Conservation (phyloP, 2,329 filamentous ascomycete species). For the Periconia sp. region DNA sequence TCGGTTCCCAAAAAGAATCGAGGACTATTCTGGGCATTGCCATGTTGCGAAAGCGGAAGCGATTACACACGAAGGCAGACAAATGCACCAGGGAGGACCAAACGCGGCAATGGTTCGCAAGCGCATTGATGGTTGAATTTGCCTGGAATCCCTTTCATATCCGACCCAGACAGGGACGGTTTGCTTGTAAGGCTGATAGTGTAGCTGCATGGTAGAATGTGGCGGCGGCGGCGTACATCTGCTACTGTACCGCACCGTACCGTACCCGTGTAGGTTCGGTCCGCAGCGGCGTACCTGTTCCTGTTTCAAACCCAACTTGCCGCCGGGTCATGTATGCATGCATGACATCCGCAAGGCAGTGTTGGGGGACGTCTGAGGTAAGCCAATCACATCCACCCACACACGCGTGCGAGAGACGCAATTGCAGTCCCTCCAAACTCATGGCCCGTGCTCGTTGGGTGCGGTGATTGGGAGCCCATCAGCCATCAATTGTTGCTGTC, state of each 20-base stretch:
- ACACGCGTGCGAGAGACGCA: not conserved
- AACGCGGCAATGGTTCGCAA: not conserved
- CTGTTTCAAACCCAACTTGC: conserved; percentile 1
- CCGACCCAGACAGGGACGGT: not conserved
- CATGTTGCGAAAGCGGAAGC: not conserved
- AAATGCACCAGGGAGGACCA: not conserved
- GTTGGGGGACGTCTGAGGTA: not conserved
- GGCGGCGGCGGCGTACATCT: not conserved
- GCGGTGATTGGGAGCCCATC: not conserved
- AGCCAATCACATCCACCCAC: not conserved
- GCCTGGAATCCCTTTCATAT: not conserved
- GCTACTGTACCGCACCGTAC: not conserved
- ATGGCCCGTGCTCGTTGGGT: not conserved
- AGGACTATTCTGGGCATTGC: not conserved
- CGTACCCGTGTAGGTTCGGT: not conserved
- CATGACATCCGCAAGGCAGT: not conserved
- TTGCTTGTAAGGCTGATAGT: not conserved
- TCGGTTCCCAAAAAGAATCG: not conserved
- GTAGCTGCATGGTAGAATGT: not conserved
- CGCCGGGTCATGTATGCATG: not conserved
- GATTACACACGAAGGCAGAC: not conserved
- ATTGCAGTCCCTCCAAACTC: not conserved
- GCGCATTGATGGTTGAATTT: not conserved
- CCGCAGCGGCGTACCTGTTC: not conserved
- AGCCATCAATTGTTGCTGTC: not conserved